phyloP scores from a whole-genome alignment of 805 yeast species.

The Lachancea sp. region DNA sequence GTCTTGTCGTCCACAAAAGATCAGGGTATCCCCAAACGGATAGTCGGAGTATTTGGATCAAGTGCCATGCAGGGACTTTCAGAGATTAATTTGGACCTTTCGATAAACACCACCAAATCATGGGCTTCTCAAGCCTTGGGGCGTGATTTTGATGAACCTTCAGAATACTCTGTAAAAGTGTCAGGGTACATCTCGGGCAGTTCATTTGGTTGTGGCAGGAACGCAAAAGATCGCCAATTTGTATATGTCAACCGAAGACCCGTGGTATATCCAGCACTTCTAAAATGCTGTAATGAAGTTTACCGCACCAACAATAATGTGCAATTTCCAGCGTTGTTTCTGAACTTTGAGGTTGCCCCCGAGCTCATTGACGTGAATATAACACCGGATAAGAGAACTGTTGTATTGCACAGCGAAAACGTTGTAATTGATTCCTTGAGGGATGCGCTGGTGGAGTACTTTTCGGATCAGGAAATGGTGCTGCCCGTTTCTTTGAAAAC shows the following conservation, averaged over 20 bases:
- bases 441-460: slow-evolving; percentile 43
- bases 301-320: slow-evolving; percentile 65
- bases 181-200: slow-evolving; percentile 68
- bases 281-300: slow-evolving; percentile 61
- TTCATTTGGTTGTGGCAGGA: slow-evolving; percentile 73
- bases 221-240: slow-evolving; percentile 67
- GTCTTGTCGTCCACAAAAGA: slow-evolving; percentile 56
- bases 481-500: slow-evolving; percentile 21
- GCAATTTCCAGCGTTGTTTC: slow-evolving; percentile 65
- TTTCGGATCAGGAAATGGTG: slow-evolving; percentile 34
- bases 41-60: slow-evolving; percentile 66
- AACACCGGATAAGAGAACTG: slow-evolving; percentile 81
- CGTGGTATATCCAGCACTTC: slow-evolving; percentile 46
- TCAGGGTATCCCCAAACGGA: slow-evolving; percentile 44
- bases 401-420: slow-evolving; percentile 61
- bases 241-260: slow-evolving; percentile 76
- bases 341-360: slow-evolving; percentile 52
- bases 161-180: slow-evolving; percentile 34
- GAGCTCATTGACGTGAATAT: slow-evolving; percentile 71
- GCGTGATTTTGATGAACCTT: slow-evolving; percentile 7
- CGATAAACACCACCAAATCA: slow-evolving; percentile 18
- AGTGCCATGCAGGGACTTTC: slow-evolving; percentile 53
- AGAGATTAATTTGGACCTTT: slow-evolving; percentile 40
- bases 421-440: slow-evolving; percentile 50
- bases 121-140: slow-evolving; percentile 5